Evolutionary conservation across 2,329 filamentous ascomycete genomes (phyloP), one percentile per base, ranked within the genome.

Genomic region (Talaromyces sp.): DNA sequence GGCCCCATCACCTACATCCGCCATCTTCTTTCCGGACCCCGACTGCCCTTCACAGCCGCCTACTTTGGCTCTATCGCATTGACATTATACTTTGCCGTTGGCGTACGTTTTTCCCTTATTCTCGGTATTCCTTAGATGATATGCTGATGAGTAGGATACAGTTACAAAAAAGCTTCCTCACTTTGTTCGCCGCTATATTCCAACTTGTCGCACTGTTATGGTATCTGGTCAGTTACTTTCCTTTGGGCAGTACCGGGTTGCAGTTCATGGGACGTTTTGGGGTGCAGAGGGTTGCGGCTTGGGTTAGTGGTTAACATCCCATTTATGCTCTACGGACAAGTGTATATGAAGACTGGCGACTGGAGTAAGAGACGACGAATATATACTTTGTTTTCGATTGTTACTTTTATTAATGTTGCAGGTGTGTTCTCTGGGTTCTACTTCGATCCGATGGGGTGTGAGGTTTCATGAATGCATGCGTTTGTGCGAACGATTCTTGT

Each of bases 161-260:
- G 93, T 88, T 96, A 69, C 90, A 90, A 76, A 94, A 85, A 75
- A 93, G 91, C 47, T 80, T 96, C 67, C 86, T 98, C 69, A 98
- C 95, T 16, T 83, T 98, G 63, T 82, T 97, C 68, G 90, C 93
- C 24, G 88, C 92, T 67, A 84, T 97, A 66, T 81, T 93, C 70
- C 95, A 99, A 77, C 83, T 98, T 63, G 88, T 89, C 62, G 91
- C 90, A 68, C 82, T 98, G 68, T 69, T 92, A 56, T 98, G 94
- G 94, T 98, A 98, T 80, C 84, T 97, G 56, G 88, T 98, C 77
- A 96, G 92, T 79, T 99, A 99, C 78, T 98, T 98, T 73, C 95
- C 95, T 31, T 97, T 98, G 93, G 95, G 95, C 47, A 91, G 91
- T 65, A 91, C 89, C 63, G 92, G 95, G 48, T 81, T 99, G 69